phyloP scores from a whole-genome alignment of 148 eudicot species.

The Agrostemma githago region DNA sequence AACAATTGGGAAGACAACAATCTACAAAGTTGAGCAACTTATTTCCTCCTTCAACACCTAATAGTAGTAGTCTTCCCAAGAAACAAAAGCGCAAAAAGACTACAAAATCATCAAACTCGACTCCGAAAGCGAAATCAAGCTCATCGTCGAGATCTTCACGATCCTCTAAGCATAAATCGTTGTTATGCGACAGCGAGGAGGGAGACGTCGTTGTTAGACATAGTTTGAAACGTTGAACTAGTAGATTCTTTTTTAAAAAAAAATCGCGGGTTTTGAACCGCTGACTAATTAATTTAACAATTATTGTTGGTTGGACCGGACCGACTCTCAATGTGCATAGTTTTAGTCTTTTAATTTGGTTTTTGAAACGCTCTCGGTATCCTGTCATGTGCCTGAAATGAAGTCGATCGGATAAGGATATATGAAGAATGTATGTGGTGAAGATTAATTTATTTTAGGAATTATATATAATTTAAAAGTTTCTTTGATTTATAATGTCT shows the following conservation, averaged over 20 bases:
- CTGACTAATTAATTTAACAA: not conserved
- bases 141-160: conserved; percentile 29
- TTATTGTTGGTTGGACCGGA: not conserved
- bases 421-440: not conserved
- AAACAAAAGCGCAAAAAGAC: conserved; percentile 53
- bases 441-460: conserved; percentile 13
- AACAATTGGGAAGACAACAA: conserved; percentile 34
- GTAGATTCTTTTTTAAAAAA: conserved; percentile 8
- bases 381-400: conserved; percentile 1
- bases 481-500: conserved; percentile 18
- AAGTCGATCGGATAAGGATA: not conserved
- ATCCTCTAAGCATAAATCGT: conserved; percentile 40
- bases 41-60: conserved; percentile 35
- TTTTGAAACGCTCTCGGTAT: conserved; percentile 4
- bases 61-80: conserved; percentile 34
- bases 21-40: conserved; percentile 32
- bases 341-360: conserved; percentile 6
- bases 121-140: conserved; percentile 31
- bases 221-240: conserved; percentile 16
- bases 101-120: conserved; percentile 41
- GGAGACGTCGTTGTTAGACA: conserved; percentile 13
- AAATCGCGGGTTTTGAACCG: not conserved
- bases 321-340: conserved; percentile 29
- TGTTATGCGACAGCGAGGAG: conserved; percentile 25
- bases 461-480: conserved; percentile 17